Base-by-base conservation (phyloP, 163 green algal genomes). In the Scenedesmus sp. region DNA sequence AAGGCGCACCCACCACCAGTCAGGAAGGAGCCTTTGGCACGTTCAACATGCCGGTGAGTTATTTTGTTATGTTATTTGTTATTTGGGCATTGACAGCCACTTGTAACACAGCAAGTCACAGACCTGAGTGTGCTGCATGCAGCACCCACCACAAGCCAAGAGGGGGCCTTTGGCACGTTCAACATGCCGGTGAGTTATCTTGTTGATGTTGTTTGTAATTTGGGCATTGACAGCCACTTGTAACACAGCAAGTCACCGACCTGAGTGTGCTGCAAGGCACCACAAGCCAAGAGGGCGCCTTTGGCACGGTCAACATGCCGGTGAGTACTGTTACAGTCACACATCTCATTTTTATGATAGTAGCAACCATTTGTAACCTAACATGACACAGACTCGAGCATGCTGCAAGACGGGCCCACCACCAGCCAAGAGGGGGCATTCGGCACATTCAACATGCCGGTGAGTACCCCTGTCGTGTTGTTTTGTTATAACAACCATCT, bases 121-220 rank as follows among this genome's bases (percentile, higher is more conserved):
- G 34, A 46, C 34, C 34, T 46, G 34, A 46, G 34, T 1, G 91
- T 91, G 46, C 77, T 98, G 62, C 73, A 84, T n/a, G 87, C 90
- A 0, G 95, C 94, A 2, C 95, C 96, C 0, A 90, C 91, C 26
- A 92, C 95, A 10, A 91, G 62, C 56, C 94, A 95, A 79, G 88
- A 93, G 77, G 95, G 94, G 52, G 87, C 94, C 1, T 98, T 98
- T 94, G 94, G 92, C 89, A 90, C 94, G 67, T 97, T 98, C 90
- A 16, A 85, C 4, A n/a, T 91, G 87, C 87, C 55, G 74, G 73
- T 91, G 52, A 26, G 67, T 81, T 46, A 46, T 46, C 34, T 46
- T 46, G 34, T 46, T 46, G 34, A 46, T 46, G 34, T 46, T 46
- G 34, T 46, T 46, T 46, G 34, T 46, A 1, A 46, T 0, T 46